Conservation (phyloP, 73 alveolate genomes). For the Urostyla sp. region DNA sequence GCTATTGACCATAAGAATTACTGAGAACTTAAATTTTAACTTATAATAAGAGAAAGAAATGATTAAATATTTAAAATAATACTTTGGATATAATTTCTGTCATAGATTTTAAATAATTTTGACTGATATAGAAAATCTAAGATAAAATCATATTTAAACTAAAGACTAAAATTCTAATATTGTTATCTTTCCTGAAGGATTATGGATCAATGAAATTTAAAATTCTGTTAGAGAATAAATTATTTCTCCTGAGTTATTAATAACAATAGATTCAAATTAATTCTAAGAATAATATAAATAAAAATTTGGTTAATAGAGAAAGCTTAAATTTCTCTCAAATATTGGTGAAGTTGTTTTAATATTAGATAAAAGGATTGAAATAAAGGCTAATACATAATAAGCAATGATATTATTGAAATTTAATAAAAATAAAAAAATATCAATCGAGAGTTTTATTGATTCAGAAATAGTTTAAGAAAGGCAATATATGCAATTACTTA, state of each 20-base stretch:
- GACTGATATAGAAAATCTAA: not conserved
- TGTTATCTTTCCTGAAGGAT: not conserved
- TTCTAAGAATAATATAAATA: constrained; percentile 9
- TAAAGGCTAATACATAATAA: not conserved
- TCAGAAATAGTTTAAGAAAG: not conserved
- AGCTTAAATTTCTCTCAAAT: not conserved
- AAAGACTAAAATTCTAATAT: not conserved
- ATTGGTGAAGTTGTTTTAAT: constrained; percentile 6
- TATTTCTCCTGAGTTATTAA: constrained; percentile 1
- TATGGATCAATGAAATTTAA: constrained; percentile 40
- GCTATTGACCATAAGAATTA: too few relatives aligned
- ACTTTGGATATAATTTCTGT: not conserved
- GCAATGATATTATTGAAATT: constrained; percentile 11
- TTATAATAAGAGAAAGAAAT: not conserved
- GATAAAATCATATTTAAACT: not conserved
- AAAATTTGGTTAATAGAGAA: constrained; percentile 28
- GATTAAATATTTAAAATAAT: not conserved
- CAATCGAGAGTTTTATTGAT: not conserved
- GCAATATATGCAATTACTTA: not conserved
- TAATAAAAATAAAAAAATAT: not conserved
- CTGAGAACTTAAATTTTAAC: too few relatives aligned
- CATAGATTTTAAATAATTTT: constrained; percentile 5
- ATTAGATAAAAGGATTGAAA: constrained; percentile 27
- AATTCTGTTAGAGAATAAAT: constrained; percentile 4
- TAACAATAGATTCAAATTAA: not conserved